Evolutionary conservation across 768 basidiomycete species (phyloP).

Genomic region (Neoboletus brunneissimus): DNA sequence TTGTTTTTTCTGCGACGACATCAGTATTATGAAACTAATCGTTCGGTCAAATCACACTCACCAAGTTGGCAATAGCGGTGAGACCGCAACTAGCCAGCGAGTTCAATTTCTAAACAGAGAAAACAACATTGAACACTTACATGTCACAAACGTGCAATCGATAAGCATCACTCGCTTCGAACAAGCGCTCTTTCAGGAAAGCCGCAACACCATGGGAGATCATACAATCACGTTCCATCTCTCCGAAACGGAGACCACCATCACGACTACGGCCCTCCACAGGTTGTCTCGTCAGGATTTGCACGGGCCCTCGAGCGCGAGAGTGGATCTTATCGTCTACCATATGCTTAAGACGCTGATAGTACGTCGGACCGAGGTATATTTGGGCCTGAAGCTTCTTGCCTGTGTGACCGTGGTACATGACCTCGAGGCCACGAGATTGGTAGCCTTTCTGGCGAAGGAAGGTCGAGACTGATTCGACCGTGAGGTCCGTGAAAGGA

Average conservation of each 20-base stretch:
- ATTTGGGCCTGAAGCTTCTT: conserved; percentile 96
- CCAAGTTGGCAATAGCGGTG: conserved; percentile 95
- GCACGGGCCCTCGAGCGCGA: conserved; percentile 93
- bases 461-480: conserved; percentile 94
- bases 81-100: conserved; percentile 70
- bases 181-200: conserved; percentile 96
- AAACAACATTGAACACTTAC: conserved; percentile 44
- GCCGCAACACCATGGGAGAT: conserved; percentile 98
- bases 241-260: conserved; percentile 98
- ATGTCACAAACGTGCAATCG: conserved; percentile 96
- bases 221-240: conserved; percentile 99
- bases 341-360: conserved; percentile 99
- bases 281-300: conserved; percentile 95
- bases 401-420: conserved; percentile 99
- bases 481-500: conserved; percentile 96
- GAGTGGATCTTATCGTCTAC: conserved; percentile 99
- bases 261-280: conserved; percentile 99
- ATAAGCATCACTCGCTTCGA: conserved; percentile 91
- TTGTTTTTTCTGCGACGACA: conserved; percentile 78
- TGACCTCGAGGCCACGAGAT: conserved; percentile 93
- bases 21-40: conserved; percentile 12
- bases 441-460: conserved; percentile 91
- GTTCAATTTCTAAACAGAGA: conserved; percentile 6
- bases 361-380: conserved; percentile 98
- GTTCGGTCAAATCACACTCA: conserved; percentile 37